These are phyloP conservation scores for Coniochaeta prunicola DNA, from an alignment of 2,329 filamentous ascomycete species.

Conservation along the genomic window DNA sequence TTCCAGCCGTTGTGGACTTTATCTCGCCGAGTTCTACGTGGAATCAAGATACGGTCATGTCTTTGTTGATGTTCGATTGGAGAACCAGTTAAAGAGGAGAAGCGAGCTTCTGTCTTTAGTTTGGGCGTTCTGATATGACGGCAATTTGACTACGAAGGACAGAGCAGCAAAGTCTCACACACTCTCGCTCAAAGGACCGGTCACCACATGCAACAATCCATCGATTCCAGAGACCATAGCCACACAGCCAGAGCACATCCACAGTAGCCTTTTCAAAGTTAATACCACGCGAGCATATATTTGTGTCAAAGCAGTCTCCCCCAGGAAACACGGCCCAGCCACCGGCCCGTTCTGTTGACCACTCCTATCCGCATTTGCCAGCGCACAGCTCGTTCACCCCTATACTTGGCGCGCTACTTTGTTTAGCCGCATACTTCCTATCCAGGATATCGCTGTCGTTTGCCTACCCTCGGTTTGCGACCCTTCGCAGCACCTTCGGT, in stretches of 20 bases:
- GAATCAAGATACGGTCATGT: not conserved
- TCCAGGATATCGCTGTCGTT: not conserved
- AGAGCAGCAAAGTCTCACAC: not conserved
- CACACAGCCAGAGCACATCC: not conserved
- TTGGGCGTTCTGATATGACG: not conserved
- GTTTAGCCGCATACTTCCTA: not conserved
- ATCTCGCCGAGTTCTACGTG: not conserved
- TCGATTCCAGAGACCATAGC: not conserved
- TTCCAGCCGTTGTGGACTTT: not conserved
- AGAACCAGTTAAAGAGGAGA: not conserved
- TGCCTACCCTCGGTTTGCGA: not conserved
- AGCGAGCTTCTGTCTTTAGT: not conserved
- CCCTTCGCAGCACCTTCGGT: not conserved
- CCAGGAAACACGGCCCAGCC: not conserved
- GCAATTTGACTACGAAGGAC: not conserved
- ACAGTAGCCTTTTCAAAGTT: too few species aligned
- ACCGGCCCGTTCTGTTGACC: slow-evolving; percentile 1
- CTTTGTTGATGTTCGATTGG: not conserved
- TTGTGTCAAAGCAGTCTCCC: not conserved
- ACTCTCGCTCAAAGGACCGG: not conserved
- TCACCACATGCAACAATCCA: not conserved
- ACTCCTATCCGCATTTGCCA: not conserved
- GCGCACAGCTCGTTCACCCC: not conserved
- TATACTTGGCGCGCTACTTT: not conserved
- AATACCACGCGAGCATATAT: not conserved